phyloP scores from a whole-genome alignment of 371 early-diverging fungal genomes.

The Zopfochytrium polystomum region DNA sequence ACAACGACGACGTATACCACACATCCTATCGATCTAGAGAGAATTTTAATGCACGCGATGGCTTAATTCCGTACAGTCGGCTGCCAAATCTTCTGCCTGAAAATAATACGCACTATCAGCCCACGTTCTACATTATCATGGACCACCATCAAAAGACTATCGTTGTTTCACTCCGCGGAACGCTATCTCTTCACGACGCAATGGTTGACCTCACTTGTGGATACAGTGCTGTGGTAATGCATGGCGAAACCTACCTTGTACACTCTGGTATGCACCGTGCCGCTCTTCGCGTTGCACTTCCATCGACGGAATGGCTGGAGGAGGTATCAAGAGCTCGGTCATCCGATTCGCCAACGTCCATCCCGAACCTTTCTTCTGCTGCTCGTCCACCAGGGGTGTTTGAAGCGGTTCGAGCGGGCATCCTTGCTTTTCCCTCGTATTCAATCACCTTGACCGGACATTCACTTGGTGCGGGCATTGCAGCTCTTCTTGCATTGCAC shows the following conservation, averaged over 20 bases:
- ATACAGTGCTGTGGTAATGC: slow-evolving; percentile 63
- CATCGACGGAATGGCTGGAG: slow-evolving; percentile 4
- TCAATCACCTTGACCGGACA: slow-evolving; percentile 41
- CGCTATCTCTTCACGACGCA: slow-evolving; percentile 62
- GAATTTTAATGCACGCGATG: slow-evolving; percentile 5
- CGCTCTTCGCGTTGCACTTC: slow-evolving; percentile 23
- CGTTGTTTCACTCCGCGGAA: slow-evolving; percentile 86
- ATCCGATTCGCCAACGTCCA: background rate
- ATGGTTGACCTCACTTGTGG: slow-evolving; percentile 83
- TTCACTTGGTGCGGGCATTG: slow-evolving; percentile 44
- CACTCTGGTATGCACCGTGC: slow-evolving; percentile 44
- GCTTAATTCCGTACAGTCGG: background rate
- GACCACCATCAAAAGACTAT: slow-evolving; percentile 47
- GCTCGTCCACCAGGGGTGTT: slow-evolving; percentile 21
- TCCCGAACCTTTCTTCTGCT: slow-evolving; percentile 2
- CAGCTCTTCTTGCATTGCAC: slow-evolving; percentile 31
- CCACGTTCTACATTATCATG: slow-evolving; percentile 39
- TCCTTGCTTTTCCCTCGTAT: slow-evolving; percentile 37
- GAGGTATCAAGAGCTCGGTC: background rate
- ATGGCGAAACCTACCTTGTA: slow-evolving; percentile 21
- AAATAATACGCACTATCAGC: slow-evolving; percentile 32
- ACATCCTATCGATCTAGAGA: no score
- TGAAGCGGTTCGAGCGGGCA: slow-evolving; percentile 27
- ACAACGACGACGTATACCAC: slow-evolving; percentile 27
- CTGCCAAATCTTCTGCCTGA: slow-evolving; percentile 14